phyloP scores from a whole-genome alignment of 192 early-diverging fungal species.

The Mortierella claussenii region DNA sequence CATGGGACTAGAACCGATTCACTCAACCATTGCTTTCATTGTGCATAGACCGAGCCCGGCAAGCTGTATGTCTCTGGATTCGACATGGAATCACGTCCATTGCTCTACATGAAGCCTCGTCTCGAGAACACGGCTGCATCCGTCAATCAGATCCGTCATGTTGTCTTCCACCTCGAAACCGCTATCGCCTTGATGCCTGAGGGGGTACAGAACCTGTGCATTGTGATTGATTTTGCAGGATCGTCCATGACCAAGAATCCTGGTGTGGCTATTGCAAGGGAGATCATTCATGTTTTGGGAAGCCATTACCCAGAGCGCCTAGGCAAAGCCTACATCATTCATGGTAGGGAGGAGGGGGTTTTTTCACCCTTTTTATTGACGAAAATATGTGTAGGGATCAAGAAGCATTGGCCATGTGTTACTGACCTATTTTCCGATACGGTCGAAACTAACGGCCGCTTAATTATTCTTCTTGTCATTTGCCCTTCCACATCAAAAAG shows the following conservation, averaged over 20 bases:
- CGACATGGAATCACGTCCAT: conserved; percentile 77
- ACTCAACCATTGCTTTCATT: too few relatives aligned
- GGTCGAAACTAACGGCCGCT: not conserved
- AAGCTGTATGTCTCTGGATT: conserved; percentile 90
- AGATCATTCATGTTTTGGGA: conserved; percentile 83
- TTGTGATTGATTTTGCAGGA: conserved; percentile 87
- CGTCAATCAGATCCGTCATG: conserved; percentile 79
- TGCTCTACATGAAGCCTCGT: conserved; percentile 81
- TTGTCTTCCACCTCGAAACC: conserved; percentile 85
- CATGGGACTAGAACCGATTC: not conserved
- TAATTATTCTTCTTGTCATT: not conserved
- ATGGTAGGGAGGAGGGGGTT: conserved; percentile 65
- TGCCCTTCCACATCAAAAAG: conserved; percentile 33
- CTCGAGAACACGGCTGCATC: conserved; percentile 83
- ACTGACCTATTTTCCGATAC: too few relatives aligned
- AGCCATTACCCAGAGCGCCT: conserved; percentile 94
- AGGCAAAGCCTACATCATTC: conserved; percentile 73
- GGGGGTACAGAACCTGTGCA: conserved; percentile 78
- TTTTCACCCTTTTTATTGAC: too few relatives aligned
- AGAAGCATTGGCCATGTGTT: too few relatives aligned
- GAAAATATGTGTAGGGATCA: not conserved
- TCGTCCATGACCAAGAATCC: conserved; percentile 74
- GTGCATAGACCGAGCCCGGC: conserved; percentile 74
- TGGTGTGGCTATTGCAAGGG: conserved; percentile 75
- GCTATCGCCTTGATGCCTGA: conserved; percentile 79